Conservation (phyloP, 129 eudicot species). For the Flaveria sonorensis region DNA sequence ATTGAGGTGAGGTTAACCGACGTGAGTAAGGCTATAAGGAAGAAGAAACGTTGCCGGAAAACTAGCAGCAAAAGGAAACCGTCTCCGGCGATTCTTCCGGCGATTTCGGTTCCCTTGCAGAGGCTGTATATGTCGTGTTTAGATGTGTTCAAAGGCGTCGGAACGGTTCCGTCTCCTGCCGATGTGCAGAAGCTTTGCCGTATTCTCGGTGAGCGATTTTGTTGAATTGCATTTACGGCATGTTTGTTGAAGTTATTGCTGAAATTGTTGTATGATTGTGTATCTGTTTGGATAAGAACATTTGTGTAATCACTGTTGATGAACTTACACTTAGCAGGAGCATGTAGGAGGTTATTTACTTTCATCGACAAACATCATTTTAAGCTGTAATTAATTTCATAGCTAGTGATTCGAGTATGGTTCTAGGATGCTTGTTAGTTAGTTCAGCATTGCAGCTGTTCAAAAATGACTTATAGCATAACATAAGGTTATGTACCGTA, state of each 20-base stretch:
- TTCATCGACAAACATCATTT: background rate
- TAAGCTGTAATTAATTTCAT: background rate
- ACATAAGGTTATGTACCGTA: no score
- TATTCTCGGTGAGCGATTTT: conserved; percentile 56
- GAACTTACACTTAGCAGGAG: background rate
- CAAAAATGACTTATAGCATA: no score
- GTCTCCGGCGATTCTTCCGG: conserved; percentile 15
- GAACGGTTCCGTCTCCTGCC: conserved; percentile 57
- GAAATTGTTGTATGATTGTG: conserved; percentile 5
- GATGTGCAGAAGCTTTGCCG: conserved; percentile 53
- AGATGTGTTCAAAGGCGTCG: conserved; percentile 60
- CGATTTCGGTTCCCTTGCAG: conserved; percentile 47
- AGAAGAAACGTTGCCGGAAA: conserved; percentile 47
- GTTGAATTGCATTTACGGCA: background rate
- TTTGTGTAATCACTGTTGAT: background rate
- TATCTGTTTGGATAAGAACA: background rate
- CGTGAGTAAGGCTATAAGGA: conserved; percentile 44
- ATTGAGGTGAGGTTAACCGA: conserved; percentile 39
- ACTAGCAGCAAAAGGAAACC: conserved; percentile 12
- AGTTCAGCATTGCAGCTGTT: no score
- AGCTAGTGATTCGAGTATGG: background rate
- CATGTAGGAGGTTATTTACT: background rate
- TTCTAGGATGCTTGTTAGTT: background rate
- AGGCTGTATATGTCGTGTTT: conserved; percentile 47
- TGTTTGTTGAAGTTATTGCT: background rate